Evolutionary conservation across 2,329 filamentous ascomycete species (phyloP).

Genomic region (Fusarium beomiforme): DNA sequence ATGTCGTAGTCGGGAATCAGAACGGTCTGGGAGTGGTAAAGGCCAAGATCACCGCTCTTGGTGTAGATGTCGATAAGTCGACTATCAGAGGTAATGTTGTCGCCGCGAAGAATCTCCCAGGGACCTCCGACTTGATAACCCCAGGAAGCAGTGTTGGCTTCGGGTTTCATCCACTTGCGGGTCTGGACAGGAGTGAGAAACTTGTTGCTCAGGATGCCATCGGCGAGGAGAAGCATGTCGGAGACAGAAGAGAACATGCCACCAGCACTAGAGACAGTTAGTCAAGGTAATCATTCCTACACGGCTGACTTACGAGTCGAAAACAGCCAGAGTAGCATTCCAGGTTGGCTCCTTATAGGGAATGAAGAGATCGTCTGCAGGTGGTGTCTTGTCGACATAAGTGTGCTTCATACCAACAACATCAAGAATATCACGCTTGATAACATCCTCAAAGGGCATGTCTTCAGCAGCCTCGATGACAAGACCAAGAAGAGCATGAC

Average conservation of each 20-base stretch:
- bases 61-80: conserved; percentile 58
- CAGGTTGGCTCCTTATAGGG: conserved; percentile 48
- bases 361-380: conserved; percentile 48
- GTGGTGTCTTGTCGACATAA: conserved; percentile 47
- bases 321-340: conserved; percentile 48
- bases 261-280: conserved; percentile 44
- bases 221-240: conserved; percentile 55
- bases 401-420: conserved; percentile 55
- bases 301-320: conserved; percentile 49
- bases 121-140: conserved; percentile 54
- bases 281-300: too few relatives aligned
- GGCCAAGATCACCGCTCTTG: conserved; percentile 56
- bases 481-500: conserved; percentile 55
- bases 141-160: conserved; percentile 49
- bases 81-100: conserved; percentile 50
- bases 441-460: conserved; percentile 51
- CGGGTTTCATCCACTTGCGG: conserved; percentile 58
- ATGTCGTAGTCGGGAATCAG: conserved; percentile 59
- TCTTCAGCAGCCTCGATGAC: conserved; percentile 57
- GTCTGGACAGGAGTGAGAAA: conserved; percentile 53
- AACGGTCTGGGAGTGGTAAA: conserved; percentile 53
- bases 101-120: conserved; percentile 58
- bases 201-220: conserved; percentile 54
- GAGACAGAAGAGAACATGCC: conserved; percentile 54
- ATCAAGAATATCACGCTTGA: conserved; percentile 53